Percentiles rank a stretch among this genome's conserved stretches.
Conservation (phyloP, 768 basidiomycete genomes). For the Lactarius evosmus region DNA sequence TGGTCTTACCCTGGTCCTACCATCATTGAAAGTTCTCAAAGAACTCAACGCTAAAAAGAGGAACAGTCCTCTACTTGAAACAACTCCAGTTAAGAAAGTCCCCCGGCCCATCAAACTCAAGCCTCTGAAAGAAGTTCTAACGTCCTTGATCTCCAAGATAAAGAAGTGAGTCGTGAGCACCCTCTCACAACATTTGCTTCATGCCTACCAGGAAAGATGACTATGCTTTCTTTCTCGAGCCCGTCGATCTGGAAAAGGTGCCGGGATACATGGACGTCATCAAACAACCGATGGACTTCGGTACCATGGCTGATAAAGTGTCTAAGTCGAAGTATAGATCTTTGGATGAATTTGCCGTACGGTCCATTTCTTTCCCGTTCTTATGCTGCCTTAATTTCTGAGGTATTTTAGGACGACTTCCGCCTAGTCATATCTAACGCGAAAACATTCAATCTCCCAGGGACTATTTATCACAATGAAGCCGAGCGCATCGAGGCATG, state of each 20-base stretch:
- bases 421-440: constrained; percentile 71
- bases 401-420: constrained; percentile 45
- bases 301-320: constrained; percentile 80
- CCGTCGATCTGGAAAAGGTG: constrained; percentile 59
- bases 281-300: constrained; percentile 88
- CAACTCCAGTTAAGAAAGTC: constrained; percentile 34
- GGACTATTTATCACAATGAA: constrained; percentile 69
- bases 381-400: background rate
- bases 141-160: constrained; percentile 63
- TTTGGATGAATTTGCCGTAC: constrained; percentile 73
- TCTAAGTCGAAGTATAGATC: constrained; percentile 72
- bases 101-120: constrained; percentile 69
- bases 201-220: constrained; percentile 63
- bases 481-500: constrained; percentile 68
- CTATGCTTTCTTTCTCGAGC: constrained; percentile 76
- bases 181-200: background rate
- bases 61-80: constrained; percentile 31
- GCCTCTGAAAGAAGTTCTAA: constrained; percentile 72
- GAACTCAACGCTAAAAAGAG: constrained; percentile 53
- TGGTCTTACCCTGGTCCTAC: constrained; percentile 63
- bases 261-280: constrained; percentile 66
- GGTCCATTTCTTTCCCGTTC: constrained; percentile 28
- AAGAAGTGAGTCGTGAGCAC: constrained; percentile 53
- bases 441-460: constrained; percentile 72
- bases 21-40: constrained; percentile 61